A percentile compares a stretch with the other conserved stretches of the same genome.
These are phyloP conservation scores for Garcia nutans DNA, from an alignment of 345 rosid species.

Conservation along the genomic window DNA sequence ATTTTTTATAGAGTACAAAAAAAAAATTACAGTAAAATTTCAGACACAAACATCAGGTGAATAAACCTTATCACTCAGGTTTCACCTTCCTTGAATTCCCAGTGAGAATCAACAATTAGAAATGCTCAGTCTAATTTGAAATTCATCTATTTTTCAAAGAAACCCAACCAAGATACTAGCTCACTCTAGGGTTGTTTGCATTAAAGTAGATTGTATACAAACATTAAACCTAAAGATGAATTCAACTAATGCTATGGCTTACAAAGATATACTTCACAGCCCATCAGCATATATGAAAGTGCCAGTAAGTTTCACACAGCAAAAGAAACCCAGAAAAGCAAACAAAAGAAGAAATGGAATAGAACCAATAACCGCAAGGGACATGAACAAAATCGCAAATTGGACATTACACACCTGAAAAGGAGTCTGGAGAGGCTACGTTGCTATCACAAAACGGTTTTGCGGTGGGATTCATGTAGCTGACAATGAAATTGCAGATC, in stretches of 20 bases:
- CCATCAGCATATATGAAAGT: not conserved
- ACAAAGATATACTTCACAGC: not conserved
- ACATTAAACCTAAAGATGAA: not conserved
- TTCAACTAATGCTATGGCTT: not conserved
- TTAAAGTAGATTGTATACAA: not conserved
- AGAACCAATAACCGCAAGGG: not conserved
- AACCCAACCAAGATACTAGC: slow-evolving; percentile 1
- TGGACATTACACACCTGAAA: slow-evolving; percentile 40
- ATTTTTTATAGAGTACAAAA: no score
- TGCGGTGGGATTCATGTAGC: slow-evolving; percentile 36
- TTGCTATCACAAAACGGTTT: slow-evolving; percentile 63
- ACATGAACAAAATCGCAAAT: slow-evolving; percentile 2
- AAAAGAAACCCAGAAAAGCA: not conserved
- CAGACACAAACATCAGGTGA: not conserved
- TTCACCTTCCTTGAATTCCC: not conserved
- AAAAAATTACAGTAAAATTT: not conserved
- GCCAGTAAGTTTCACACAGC: not conserved
- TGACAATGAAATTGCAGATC: slow-evolving; percentile 52
- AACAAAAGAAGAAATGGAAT: not conserved
- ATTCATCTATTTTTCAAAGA: not conserved
- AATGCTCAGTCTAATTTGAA: not conserved
- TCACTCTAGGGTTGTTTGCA: not conserved
- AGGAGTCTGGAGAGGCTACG: slow-evolving; percentile 36
- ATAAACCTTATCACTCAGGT: not conserved
- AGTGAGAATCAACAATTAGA: not conserved